Conservation (phyloP, 2,329 filamentous ascomycete species). For the Monilinia polystroma region DNA sequence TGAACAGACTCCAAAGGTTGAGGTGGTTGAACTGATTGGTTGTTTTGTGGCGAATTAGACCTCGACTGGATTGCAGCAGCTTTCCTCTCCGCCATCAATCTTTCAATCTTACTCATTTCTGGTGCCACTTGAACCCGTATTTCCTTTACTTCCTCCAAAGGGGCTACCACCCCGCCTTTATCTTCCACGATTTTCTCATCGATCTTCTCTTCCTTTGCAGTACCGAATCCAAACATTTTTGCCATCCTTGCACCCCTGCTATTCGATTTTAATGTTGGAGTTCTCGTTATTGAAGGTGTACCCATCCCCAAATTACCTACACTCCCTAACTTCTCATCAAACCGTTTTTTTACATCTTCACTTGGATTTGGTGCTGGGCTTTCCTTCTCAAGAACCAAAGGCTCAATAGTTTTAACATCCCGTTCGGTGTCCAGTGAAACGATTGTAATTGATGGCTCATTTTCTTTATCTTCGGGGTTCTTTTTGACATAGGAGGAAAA, state of each 20-base stretch:
- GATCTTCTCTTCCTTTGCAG: constrained; percentile 13
- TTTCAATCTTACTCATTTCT: constrained; percentile 15
- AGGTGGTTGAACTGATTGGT: neutral
- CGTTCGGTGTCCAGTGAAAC: neutral
- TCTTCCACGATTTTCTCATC: neutral
- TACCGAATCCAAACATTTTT: constrained; percentile 31
- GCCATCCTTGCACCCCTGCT: constrained; percentile 30
- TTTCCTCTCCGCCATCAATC: constrained; percentile 14
- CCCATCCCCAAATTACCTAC: constrained; percentile 20
- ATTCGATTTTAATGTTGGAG: constrained; percentile 20
- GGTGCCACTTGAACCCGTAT: neutral
- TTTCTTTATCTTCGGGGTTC: constrained; percentile 21
- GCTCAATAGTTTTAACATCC: constrained; percentile 5
- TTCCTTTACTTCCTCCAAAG: constrained; percentile 6
- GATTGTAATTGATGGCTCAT: neutral
- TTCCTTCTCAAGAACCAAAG: neutral
- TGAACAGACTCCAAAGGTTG: neutral
- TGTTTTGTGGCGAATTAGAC: constrained; percentile 1
- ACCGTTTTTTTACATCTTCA: constrained; percentile 7
- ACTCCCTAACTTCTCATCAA: constrained; percentile 16
- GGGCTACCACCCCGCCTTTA: neutral
- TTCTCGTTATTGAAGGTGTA: neutral
- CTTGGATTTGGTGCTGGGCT: neutral
- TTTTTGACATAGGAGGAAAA: constrained; percentile 31
- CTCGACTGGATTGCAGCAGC: constrained; percentile 9